Evolutionary conservation across 2,329 filamentous ascomycete genomes (phyloP).

Genomic region (Fusarium coicis): DNA sequence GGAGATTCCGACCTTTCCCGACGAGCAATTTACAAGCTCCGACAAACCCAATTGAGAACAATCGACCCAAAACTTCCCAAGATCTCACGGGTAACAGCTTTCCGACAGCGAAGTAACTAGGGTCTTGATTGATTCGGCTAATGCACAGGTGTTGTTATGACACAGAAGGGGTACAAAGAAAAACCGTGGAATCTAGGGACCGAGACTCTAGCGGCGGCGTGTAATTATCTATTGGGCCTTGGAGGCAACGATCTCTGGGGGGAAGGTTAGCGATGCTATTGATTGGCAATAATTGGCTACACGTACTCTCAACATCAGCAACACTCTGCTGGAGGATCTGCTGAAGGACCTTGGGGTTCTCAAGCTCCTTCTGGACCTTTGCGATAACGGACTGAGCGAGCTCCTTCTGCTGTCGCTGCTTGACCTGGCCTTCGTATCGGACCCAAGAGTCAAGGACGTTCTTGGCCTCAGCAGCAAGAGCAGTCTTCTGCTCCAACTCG

Average conservation of each 20-base stretch:
- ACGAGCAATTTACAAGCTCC: constrained; percentile 39
- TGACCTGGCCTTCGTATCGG: constrained; percentile 97
- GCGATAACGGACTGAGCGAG: constrained; percentile 91
- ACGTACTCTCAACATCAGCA: constrained; percentile 90
- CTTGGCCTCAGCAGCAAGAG: constrained; percentile 93
- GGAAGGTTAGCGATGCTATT: constrained; percentile 48
- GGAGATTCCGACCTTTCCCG: constrained; percentile 43
- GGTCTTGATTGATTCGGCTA: constrained; percentile 64
- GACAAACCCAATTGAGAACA: constrained; percentile 36
- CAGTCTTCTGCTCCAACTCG: constrained; percentile 96
- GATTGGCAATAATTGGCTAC: not conserved
- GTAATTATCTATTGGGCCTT: constrained; percentile 69
- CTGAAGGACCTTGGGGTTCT: constrained; percentile 96
- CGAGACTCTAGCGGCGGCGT: constrained; percentile 49
- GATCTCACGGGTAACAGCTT: constrained; percentile 36
- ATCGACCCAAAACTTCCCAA: constrained; percentile 25
- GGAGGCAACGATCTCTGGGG: constrained; percentile 68
- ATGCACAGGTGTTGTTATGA: constrained; percentile 68
- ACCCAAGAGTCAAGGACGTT: constrained; percentile 97
- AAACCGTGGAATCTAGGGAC: constrained; percentile 54
- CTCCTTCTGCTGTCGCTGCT: constrained; percentile 98
- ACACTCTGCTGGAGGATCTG: constrained; percentile 98
- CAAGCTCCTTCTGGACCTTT: constrained; percentile 98
- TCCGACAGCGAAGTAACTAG: constrained; percentile 42
- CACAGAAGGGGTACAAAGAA: constrained; percentile 65